phyloP scores from a whole-genome alignment of 1,284 basidiomycete species.

The Ganoderma multipileum region DNA sequence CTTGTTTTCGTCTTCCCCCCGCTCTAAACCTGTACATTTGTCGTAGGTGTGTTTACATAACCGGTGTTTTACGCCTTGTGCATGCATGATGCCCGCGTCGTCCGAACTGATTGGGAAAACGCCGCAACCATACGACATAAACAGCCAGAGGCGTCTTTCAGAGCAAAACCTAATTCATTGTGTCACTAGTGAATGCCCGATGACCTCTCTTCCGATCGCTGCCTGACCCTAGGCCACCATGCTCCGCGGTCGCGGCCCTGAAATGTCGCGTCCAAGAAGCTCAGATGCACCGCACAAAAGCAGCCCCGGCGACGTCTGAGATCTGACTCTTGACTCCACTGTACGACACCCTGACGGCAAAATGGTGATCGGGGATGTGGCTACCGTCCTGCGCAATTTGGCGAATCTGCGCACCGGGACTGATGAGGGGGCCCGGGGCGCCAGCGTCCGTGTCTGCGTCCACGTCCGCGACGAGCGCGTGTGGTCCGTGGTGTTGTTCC shows the following conservation, averaged over 20 bases:
- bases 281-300: neutral
- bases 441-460: conserved; percentile 2
- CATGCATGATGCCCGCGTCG: neutral
- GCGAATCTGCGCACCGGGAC: neutral
- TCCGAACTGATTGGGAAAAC: neutral
- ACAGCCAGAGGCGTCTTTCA: neutral
- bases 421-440: neutral
- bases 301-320: neutral
- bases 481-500: neutral
- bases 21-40: neutral
- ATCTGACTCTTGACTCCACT: too few relatives aligned
- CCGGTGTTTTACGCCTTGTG: neutral
- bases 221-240: conserved; percentile 8
- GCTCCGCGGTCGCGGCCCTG: conserved; percentile 10
- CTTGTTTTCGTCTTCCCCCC: neutral
- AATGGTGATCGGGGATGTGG: neutral
- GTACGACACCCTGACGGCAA: neutral
- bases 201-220: neutral
- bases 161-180: neutral
- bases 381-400: conserved; percentile 5
- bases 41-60: conserved; percentile 3
- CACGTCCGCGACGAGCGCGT: too few relatives aligned
- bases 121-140: neutral
- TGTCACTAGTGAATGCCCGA: neutral
- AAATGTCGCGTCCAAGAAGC: neutral